Percentiles rank a stretch among this genome's conserved stretches.
phyloP scores from a whole-genome alignment of 306 rosid genomes.

The Coriaria nepalensis region DNA sequence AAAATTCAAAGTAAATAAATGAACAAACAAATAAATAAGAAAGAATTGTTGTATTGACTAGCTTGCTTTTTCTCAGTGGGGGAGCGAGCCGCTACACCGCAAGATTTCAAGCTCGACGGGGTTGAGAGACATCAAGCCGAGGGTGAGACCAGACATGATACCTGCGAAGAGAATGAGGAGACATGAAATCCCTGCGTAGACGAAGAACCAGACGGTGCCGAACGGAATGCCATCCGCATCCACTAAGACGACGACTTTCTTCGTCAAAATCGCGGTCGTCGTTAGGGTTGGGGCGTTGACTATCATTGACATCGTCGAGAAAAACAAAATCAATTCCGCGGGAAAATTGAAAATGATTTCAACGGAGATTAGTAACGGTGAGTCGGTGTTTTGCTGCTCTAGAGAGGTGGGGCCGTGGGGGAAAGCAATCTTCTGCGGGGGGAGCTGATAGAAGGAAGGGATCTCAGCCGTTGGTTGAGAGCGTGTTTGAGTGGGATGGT shows the following conservation, averaged over 20 bases:
- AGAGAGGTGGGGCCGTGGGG: too few relatives aligned
- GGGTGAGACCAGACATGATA: constrained; percentile 87
- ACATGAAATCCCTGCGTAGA: constrained; percentile 49
- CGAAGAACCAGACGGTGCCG: constrained; percentile 52
- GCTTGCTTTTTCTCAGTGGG: constrained; percentile 64
- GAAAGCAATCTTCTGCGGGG: too few relatives aligned
- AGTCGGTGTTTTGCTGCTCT: too few relatives aligned
- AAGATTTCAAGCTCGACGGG: constrained; percentile 81
- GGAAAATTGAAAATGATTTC: too few relatives aligned
- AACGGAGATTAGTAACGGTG: too few relatives aligned
- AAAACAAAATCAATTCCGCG: neutral
- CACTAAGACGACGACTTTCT: constrained; percentile 14
- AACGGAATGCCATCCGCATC: constrained; percentile 46
- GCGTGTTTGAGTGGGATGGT: too few relatives aligned
- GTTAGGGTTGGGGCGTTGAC: neutral
- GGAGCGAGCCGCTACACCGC: constrained; percentile 53
- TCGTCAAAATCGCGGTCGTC: neutral
- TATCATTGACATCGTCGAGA: constrained; percentile 3
- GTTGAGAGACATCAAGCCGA: constrained; percentile 67
- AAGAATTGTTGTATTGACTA: constrained; percentile 22
- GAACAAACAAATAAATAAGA: neutral
- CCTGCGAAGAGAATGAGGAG: constrained; percentile 73
- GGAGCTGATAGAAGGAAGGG: too few relatives aligned
- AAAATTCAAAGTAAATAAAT: constrained; percentile 1
- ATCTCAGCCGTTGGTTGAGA: too few relatives aligned